Evolutionary conservation across 495 filamentous ascomycete species (phyloP).

Genomic region (Pseudoneurospora amorphoporcata): DNA sequence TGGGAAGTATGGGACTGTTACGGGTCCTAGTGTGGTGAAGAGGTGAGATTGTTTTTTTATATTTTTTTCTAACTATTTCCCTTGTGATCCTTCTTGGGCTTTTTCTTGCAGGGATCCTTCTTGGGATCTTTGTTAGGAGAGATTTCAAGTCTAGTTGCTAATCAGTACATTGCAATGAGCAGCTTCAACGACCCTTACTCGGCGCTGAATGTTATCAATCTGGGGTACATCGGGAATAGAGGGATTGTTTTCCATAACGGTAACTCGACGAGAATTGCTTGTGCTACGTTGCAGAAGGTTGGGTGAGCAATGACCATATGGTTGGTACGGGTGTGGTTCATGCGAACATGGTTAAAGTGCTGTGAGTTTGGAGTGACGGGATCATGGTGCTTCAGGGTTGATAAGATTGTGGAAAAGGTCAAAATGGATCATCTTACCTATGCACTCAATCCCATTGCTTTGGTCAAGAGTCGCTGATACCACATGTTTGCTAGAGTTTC

Average conservation of each 20-base stretch:
- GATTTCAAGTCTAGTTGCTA: neutral
- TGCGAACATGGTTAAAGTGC: neutral
- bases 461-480: neutral
- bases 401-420: neutral
- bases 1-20: constrained; percentile 68
- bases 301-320: neutral
- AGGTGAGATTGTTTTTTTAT: constrained; percentile 6
- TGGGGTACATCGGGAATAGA: constrained; percentile 64
- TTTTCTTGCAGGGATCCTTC: too few relatives aligned
- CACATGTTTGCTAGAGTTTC: neutral
- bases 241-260: constrained; percentile 62
- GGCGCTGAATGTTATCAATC: constrained; percentile 44
- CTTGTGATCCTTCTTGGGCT: too few relatives aligned
- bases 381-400: neutral
- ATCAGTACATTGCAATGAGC: constrained; percentile 3
- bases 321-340: neutral
- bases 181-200: constrained; percentile 59
- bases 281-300: constrained; percentile 48
- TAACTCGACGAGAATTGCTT: constrained; percentile 54
- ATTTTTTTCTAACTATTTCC: neutral
- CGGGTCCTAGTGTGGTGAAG: constrained; percentile 28
- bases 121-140: neutral
- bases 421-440: neutral
- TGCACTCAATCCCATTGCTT: neutral
- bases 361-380: neutral